Evolutionary conservation across 2,329 filamentous ascomycete genomes (phyloP).

Genomic region (Cryphonectria nitschkei): DNA sequence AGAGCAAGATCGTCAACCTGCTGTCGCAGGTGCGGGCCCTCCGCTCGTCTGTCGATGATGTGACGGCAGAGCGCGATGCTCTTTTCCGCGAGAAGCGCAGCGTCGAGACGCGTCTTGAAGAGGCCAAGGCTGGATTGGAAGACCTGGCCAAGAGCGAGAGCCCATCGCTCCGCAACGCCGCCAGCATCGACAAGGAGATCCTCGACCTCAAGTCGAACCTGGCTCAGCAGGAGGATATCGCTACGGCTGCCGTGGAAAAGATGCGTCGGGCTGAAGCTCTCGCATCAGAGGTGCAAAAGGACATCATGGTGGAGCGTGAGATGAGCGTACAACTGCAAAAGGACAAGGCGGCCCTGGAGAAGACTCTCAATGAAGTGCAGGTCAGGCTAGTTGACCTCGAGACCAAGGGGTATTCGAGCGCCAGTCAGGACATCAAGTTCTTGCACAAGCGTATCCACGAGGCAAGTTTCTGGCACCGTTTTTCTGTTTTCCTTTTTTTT

Average conservation of each 20-base stretch:
- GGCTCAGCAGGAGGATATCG: slow-evolving; percentile 92
- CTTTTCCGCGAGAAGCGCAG: slow-evolving; percentile 88
- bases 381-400: slow-evolving; percentile 89
- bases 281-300: slow-evolving; percentile 87
- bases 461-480: slow-evolving; percentile 57
- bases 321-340: slow-evolving; percentile 80
- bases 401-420: slow-evolving; percentile 94
- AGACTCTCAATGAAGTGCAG: slow-evolving; percentile 87
- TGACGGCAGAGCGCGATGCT: slow-evolving; percentile 81
- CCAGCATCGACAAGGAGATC: slow-evolving; percentile 84
- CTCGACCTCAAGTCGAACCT: slow-evolving; percentile 86
- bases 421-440: slow-evolving; percentile 94
- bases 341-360: slow-evolving; percentile 88
- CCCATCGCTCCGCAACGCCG: slow-evolving; percentile 86
- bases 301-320: slow-evolving; percentile 85
- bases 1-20: slow-evolving; percentile 87
- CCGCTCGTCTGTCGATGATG: slow-evolving; percentile 82
- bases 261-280: slow-evolving; percentile 93
- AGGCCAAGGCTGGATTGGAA: slow-evolving; percentile 86
- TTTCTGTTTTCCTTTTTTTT: background rate
- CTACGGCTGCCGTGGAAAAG: slow-evolving; percentile 89
- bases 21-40: slow-evolving; percentile 87
- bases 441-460: slow-evolving; percentile 93
- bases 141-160: slow-evolving; percentile 85
- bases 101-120: slow-evolving; percentile 80